These are phyloP conservation scores for Wickerhamomyces sydowiorum DNA, from an alignment of 805 yeast genomes.

Conservation along the genomic window DNA sequence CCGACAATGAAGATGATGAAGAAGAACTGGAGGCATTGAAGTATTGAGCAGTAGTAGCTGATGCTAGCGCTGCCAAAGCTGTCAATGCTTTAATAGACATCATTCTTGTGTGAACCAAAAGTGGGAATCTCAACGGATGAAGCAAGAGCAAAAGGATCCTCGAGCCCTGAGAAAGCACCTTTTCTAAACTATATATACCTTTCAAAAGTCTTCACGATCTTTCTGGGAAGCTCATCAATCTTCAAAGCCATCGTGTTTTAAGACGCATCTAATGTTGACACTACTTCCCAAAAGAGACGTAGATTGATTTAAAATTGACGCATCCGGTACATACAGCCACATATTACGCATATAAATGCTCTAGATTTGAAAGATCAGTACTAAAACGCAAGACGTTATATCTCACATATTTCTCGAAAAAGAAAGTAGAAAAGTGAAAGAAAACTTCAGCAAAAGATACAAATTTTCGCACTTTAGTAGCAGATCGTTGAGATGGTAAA, in stretches of 20 bases:
- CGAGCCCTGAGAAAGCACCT: no score
- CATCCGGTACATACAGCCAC: neutral
- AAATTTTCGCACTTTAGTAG: no score
- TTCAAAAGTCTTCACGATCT: no score
- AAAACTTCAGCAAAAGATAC: no score
- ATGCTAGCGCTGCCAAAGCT: neutral
- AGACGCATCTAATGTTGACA: neutral
- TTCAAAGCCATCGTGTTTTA: neutral
- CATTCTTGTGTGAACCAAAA: neutral
- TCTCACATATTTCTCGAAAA: no score
- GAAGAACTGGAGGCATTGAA: neutral
- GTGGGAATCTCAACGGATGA: no score
- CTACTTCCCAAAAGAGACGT: neutral
- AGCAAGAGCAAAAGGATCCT: no score
- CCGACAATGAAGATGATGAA: neutral
- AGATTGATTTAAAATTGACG: neutral
- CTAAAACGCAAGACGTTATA: no score
- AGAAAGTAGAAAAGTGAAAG: no score
- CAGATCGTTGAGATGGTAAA: no score
- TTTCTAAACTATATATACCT: no score
- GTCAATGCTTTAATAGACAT: neutral
- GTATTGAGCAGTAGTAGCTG: neutral
- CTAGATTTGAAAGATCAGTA: no score
- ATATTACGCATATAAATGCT: neutral
- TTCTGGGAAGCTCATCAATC: neutral